phyloP scores from a whole-genome alignment of 805 yeast genomes.

The Saturnispora gosingensis region DNA sequence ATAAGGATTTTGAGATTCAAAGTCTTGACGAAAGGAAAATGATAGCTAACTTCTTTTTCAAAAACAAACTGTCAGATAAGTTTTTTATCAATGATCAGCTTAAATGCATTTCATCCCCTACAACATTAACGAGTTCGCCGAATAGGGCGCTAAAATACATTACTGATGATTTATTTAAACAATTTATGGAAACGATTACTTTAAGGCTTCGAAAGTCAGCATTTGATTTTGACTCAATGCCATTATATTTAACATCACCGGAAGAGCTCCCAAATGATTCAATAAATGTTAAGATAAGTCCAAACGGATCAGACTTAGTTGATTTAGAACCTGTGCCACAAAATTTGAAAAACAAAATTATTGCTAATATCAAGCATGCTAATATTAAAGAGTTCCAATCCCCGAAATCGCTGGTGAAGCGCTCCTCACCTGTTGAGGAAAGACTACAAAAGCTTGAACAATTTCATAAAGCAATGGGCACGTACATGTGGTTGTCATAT shows the following conservation, averaged over 20 bases:
- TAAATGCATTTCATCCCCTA: constrained; percentile 30
- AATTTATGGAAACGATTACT: constrained; percentile 47
- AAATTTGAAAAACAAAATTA: constrained; percentile 13
- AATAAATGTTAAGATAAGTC: constrained; percentile 10
- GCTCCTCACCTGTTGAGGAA: constrained; percentile 22
- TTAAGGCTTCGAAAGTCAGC: constrained; percentile 44
- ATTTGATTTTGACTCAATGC: constrained; percentile 36
- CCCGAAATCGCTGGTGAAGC: constrained; percentile 14
- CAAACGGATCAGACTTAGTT: constrained; percentile 8
- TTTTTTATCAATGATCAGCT: constrained; percentile 28
- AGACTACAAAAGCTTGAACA: constrained; percentile 41
- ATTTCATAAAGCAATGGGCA: constrained; percentile 54
- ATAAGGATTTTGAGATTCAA: constrained; percentile 22
- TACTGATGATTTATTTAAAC: constrained; percentile 33
- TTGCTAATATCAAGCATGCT: constrained; percentile 10
- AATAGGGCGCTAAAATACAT: constrained; percentile 18
- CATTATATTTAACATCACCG: constrained; percentile 22
- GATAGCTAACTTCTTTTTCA: constrained; percentile 21
- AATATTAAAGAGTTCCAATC: constrained; percentile 14
- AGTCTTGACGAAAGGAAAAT: constrained; percentile 20
- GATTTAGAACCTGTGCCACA: constrained; percentile 25
- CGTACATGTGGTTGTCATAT: constrained; percentile 80
- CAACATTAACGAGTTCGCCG: constrained; percentile 19
- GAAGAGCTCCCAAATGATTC: constrained; percentile 11
- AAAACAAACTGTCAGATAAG: constrained; percentile 15